phyloP scores from a whole-genome alignment of 2,329 filamentous ascomycete species.

The Ceratocystis ficicola region DNA sequence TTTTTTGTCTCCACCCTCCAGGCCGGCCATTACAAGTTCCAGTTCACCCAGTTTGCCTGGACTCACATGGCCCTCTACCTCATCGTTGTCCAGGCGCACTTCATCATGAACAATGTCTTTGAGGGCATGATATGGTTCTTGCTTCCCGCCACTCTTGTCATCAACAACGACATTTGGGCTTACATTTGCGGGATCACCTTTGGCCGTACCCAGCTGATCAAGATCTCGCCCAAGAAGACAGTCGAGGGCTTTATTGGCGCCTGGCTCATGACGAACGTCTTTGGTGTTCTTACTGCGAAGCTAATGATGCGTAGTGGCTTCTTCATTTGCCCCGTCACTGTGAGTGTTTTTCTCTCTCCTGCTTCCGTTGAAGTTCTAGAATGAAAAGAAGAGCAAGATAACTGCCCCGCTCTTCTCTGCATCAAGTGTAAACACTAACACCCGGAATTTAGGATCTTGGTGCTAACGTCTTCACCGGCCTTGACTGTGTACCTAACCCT shows the following conservation, averaged over 20 bases:
- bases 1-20: slow-evolving; percentile 94
- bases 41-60: slow-evolving; percentile 99
- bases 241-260: slow-evolving; percentile 95
- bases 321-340: slow-evolving; percentile 94
- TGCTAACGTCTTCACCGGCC: slow-evolving; percentile 80
- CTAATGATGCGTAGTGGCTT: slow-evolving; percentile 84
- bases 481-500: slow-evolving; percentile 82
- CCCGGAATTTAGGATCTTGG: slow-evolving; percentile 54
- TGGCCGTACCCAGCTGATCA: slow-evolving; percentile 90
- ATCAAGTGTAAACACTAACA: too few relatives aligned
- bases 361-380: background rate
- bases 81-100: slow-evolving; percentile 95
- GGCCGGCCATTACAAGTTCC: slow-evolving; percentile 93
- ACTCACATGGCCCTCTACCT: slow-evolving; percentile 98
- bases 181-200: slow-evolving; percentile 97
- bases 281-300: slow-evolving; percentile 70
- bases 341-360: slow-evolving; percentile 30
- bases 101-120: slow-evolving; percentile 99
- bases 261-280: slow-evolving; percentile 88
- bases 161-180: slow-evolving; percentile 97
- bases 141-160: slow-evolving; percentile 83
- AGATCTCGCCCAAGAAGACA: slow-evolving; percentile 97
- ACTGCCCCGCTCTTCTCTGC: too few relatives aligned
- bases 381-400: too few relatives aligned
- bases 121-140: slow-evolving; percentile 99